Base-by-base conservation (phyloP, 441 rosid genomes). In the Jatropha multifida region DNA sequence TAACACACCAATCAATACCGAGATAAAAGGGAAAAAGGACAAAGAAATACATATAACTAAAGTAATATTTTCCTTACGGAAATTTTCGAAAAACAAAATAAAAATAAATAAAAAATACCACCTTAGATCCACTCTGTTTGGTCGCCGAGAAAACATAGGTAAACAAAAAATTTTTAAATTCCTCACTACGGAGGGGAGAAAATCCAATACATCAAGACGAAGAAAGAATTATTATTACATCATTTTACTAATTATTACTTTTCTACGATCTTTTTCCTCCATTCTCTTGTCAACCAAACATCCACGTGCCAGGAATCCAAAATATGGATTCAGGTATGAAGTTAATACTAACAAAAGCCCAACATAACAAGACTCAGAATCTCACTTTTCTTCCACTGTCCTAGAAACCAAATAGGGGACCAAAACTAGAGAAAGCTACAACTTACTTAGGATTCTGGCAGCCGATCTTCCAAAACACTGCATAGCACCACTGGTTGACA, bases 401-500 rank as follows among this genome's bases (percentile, higher is more conserved):
- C 62, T 54, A 26, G 68, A 46, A 65, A 69, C 68, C 74, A 71
- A 74, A 75, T 80, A 64, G 14, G 67, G 40, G 61, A 56, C 1
- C 38, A 37, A 62, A 74, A 46, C 26, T 73, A 52, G 14, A 13
- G 7, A 68, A 38, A 27, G 37, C 18, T 48, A 14, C 37, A 75
- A 60, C 86, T 81, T 81, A 95, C 99, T 88, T 90, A 55, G 93
- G 81, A 86, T 95, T 95, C 78, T 92, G 98, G 81, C 87, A 89
- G 69, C 96, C 98, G 74, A 86, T 88, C 88, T 92, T 95, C 99
- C 99, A 93, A 80, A 96, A 93, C 75, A 90, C 97, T 81, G 98
- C 94, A 77, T 92, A 96, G 72, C 81, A 87, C 99, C 98, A 96
- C 68, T 86, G 95, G 78, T 87, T 88, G 37, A 68, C 84, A 67